Evolutionary conservation across 805 yeast genomes (phyloP).

Genomic region (Yarrowia sp.): DNA sequence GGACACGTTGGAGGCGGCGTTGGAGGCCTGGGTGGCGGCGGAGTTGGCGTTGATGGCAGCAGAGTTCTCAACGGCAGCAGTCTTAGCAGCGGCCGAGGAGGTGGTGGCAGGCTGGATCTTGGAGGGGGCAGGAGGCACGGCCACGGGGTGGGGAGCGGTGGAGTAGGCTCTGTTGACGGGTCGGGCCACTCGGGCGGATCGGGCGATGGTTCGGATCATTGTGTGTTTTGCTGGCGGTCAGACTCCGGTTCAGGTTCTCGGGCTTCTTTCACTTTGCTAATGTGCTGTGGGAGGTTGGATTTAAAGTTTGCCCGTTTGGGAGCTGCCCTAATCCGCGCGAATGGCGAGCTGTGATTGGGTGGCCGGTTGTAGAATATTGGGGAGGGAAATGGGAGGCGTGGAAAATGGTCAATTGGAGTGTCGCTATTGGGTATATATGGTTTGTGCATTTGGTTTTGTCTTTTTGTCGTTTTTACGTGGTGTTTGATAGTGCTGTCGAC

Average conservation of each 20-base stretch:
- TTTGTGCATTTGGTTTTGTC: too few species aligned
- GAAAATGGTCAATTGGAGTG: background rate
- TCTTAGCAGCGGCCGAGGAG: background rate
- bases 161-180: slow-evolving; percentile 32
- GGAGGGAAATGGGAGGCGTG: background rate
- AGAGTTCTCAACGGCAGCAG: slow-evolving; percentile 4
- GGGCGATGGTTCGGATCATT: slow-evolving; percentile 38
- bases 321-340: slow-evolving; percentile 1
- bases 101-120: slow-evolving; percentile 24
- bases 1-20: slow-evolving; percentile 18
- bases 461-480: background rate
- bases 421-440: background rate
- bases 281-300: slow-evolving; percentile 21
- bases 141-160: slow-evolving; percentile 37
- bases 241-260: slow-evolving; percentile 9
- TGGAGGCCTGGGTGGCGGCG: background rate
- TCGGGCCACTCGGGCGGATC: slow-evolving; percentile 32
- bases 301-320: slow-evolving; percentile 8
- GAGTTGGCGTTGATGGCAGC: slow-evolving; percentile 2
- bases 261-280: slow-evolving; percentile 35
- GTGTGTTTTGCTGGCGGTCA: slow-evolving; percentile 1
- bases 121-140: slow-evolving; percentile 37
- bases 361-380: background rate
- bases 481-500: background rate
- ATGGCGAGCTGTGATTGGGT: slow-evolving; percentile 32